phyloP scores from a whole-genome alignment of 2,329 filamentous ascomycete genomes.

The Zarea fungicola region DNA sequence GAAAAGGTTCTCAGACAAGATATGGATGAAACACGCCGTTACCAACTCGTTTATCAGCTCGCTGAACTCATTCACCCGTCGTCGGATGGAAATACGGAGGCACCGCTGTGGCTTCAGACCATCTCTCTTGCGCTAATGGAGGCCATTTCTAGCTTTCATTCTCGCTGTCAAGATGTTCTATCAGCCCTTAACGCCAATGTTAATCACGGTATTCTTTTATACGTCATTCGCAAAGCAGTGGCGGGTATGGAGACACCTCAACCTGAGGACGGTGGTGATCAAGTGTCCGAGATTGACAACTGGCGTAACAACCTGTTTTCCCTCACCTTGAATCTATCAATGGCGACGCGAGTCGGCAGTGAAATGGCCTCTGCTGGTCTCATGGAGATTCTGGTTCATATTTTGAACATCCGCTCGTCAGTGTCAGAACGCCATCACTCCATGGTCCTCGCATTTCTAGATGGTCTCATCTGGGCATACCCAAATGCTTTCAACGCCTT shows the following conservation, averaged over 20 bases:
- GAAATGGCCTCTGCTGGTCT: slow-evolving; percentile 86
- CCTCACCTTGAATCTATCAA: slow-evolving; percentile 76
- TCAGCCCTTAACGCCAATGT: slow-evolving; percentile 92
- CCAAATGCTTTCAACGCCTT: slow-evolving; percentile 80
- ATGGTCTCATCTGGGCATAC: slow-evolving; percentile 80
- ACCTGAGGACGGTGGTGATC: slow-evolving; percentile 47
- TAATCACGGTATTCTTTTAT: slow-evolving; percentile 91
- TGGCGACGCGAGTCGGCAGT: slow-evolving; percentile 67
- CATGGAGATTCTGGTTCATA: slow-evolving; percentile 84
- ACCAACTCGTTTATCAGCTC: slow-evolving; percentile 87
- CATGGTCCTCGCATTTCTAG: slow-evolving; percentile 79
- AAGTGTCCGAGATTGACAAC: slow-evolving; percentile 67
- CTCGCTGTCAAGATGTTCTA: slow-evolving; percentile 74
- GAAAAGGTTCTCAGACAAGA: slow-evolving; percentile 85
- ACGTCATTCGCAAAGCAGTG: slow-evolving; percentile 85
- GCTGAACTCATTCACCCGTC: slow-evolving; percentile 86
- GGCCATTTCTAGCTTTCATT: slow-evolving; percentile 73
- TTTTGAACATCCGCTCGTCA: slow-evolving; percentile 74
- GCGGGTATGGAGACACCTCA: slow-evolving; percentile 65
- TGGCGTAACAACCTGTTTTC: slow-evolving; percentile 89
- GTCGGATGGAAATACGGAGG: slow-evolving; percentile 58
- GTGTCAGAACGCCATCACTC: slow-evolving; percentile 81
- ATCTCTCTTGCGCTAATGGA: slow-evolving; percentile 78
- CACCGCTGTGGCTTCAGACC: slow-evolving; percentile 75
- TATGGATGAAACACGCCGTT: slow-evolving; percentile 78